Percentiles rank a stretch among this genome's conserved stretches.
These are phyloP conservation scores for Digitaria exilis DNA, from an alignment of 202 grass and related monocot genomes.

Conservation along the genomic window DNA sequence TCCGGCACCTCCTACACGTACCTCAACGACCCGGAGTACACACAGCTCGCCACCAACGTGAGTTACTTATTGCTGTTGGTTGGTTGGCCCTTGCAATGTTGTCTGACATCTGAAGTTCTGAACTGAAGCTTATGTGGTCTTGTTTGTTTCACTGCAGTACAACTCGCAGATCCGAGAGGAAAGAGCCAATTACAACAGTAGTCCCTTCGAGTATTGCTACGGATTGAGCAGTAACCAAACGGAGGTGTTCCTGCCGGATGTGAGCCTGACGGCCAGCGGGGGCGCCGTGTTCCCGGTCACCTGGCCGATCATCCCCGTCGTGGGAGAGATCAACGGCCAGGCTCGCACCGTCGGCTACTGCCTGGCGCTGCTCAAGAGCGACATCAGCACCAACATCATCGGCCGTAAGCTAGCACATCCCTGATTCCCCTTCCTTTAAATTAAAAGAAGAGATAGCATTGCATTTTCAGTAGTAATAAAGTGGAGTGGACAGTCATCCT, in stretches of 20 bases:
- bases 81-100: background rate
- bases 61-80: background rate
- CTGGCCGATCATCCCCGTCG: background rate
- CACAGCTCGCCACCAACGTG: conserved; percentile 47
- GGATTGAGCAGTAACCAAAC: conserved; percentile 34
- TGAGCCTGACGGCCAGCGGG: conserved; percentile 58
- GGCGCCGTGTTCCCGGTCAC: conserved; percentile 60
- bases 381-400: conserved; percentile 56
- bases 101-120: background rate
- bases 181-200: conserved; percentile 3
- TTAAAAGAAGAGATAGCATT: too few species aligned
- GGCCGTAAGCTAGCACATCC: conserved; percentile 48
- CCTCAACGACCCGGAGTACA: conserved; percentile 60
- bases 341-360: conserved; percentile 35
- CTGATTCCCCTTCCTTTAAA: too few species aligned
- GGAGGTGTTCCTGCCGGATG: background rate
- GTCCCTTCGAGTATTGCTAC: conserved; percentile 76
- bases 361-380: conserved; percentile 54
- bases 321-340: background rate
- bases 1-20: conserved; percentile 87
- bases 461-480: background rate
- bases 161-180: conserved; percentile 38
- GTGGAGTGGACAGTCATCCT: background rate
- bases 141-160: too few species aligned
- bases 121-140: too few species aligned